These are phyloP conservation scores for Penicillium corylophilum DNA, from an alignment of 2,329 filamentous ascomycete genomes.

Conservation along the genomic window DNA sequence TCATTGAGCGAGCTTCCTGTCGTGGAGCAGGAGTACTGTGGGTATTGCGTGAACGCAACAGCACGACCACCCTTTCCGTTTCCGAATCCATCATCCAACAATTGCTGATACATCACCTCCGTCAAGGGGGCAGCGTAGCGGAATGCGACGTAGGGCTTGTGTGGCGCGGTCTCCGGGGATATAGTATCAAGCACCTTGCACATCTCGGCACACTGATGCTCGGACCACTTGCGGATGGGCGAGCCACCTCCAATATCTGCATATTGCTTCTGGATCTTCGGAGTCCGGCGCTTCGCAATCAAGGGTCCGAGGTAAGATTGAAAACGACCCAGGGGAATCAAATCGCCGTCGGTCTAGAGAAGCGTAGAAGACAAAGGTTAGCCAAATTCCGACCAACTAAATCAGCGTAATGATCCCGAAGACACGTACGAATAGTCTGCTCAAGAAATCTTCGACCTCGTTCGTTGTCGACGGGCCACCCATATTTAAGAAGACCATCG, in stretches of 20 bases:
- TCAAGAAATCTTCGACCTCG: slow-evolving; percentile 87
- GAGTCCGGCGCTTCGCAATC: slow-evolving; percentile 81
- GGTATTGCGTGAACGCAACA: slow-evolving; percentile 97
- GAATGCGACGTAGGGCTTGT: slow-evolving; percentile 97
- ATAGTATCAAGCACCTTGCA: slow-evolving; percentile 93
- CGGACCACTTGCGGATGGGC: slow-evolving; percentile 96
- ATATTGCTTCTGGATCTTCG: slow-evolving; percentile 97
- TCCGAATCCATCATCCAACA: slow-evolving; percentile 88
- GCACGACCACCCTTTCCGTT: slow-evolving; percentile 86
- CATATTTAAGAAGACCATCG: slow-evolving; percentile 99
- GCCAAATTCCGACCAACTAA: neutral
- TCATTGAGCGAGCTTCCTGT: slow-evolving; percentile 96
- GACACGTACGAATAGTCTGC: slow-evolving; percentile 77
- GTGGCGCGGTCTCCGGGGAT: slow-evolving; percentile 88
- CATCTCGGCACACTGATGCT: slow-evolving; percentile 91
- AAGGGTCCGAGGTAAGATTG: slow-evolving; percentile 88
- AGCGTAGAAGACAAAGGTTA: slow-evolving; percentile 2
- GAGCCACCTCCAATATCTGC: slow-evolving; percentile 94
- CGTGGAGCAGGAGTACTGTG: slow-evolving; percentile 96
- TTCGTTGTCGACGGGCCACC: slow-evolving; percentile 84
- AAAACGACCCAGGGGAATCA: slow-evolving; percentile 91
- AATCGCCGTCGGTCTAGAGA: slow-evolving; percentile 76
- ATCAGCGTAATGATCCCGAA: neutral
- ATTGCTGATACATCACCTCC: slow-evolving; percentile 82
- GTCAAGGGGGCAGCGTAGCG: slow-evolving; percentile 92